phyloP scores from a whole-genome alignment of 192 early-diverging fungal genomes.

The Linnemannia schmuckeri region DNA sequence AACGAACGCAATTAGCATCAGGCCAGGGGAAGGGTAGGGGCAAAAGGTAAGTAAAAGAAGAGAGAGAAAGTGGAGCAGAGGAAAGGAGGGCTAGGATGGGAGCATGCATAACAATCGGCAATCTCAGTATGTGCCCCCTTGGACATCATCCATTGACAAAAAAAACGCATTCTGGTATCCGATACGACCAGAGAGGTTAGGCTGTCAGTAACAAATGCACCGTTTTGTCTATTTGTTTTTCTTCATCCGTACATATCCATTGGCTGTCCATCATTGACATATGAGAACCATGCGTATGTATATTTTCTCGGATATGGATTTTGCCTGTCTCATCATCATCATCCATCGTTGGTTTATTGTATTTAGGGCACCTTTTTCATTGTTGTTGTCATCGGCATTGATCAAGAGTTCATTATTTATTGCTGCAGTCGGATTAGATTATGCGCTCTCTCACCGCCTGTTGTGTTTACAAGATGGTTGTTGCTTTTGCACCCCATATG shows the following conservation, averaged over 20 bases:
- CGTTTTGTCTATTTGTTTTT: not conserved
- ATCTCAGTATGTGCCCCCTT: not conserved
- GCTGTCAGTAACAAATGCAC: not conserved
- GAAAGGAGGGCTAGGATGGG: not conserved
- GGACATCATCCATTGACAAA: not conserved
- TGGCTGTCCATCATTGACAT: not conserved
- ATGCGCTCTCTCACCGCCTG: not conserved
- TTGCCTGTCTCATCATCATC: not conserved
- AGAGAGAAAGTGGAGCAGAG: not conserved
- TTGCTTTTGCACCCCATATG: not conserved
- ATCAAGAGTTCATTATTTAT: not conserved
- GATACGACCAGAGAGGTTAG: not conserved
- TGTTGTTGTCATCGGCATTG: not conserved
- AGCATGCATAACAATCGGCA: not conserved
- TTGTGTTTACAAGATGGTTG: too few species aligned
- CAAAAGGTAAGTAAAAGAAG: not conserved
- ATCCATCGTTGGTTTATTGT: not conserved
- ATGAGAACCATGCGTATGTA: not conserved
- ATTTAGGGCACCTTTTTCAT: not conserved
- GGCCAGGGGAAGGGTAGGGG: not conserved
- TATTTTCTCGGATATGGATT: not conserved
- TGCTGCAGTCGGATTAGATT: slow-evolving; percentile 6
- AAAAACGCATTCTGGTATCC: not conserved
- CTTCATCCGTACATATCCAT: slow-evolving; percentile 2
- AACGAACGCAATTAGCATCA: not conserved